Base-by-base conservation (phyloP, 768 basidiomycete species). In the Leccinum ochraceum region DNA sequence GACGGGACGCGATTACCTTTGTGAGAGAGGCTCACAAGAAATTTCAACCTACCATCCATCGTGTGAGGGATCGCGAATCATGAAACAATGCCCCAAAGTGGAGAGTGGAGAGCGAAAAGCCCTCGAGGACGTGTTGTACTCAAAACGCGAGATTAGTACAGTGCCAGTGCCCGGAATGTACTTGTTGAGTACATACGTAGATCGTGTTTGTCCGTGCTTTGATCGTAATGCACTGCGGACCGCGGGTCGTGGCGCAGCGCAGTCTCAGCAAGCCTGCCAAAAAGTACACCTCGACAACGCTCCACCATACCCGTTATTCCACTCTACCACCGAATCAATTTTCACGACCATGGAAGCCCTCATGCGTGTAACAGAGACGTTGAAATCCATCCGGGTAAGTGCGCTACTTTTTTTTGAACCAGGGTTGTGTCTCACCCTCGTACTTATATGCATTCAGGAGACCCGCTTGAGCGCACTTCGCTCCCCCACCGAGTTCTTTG, bases 401-500 rank as follows among this genome's bases (percentile, higher is more conserved):
- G 8, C 24, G 14, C 24, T 24, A 26, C 36, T 36, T 36, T 42
- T 8, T 49, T n/a, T 54, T 37, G 20, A 11, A 24, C 14, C 9
- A 4, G 14, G 28, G 28, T 26, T 22, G 16, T 30, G 16, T 34
- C 53, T 37, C 53, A 17, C 14, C 30, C 10, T 17, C n/a, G 24
- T 11, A 32, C 9, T 32, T 32, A 11, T 48, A 20, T 34, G 1
- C 13, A 56, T 56, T 48, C 70, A 94, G 92, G 92, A 94, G 76
- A 87, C 90, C 26, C 84, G 86, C 66, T 80, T 94, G 60, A 89
- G 89, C 59, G 86, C 86, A 44, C 78, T 94, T 63, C 83, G 92
- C 60, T 79, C 88, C 1, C 85, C 86, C 6, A 69, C 75, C 51
- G 92, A 94, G 73, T 94, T 94, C 76, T 94, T 94, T 70, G 92